Conservation (phyloP, 1,139 yeast genomes). For the Geotrichum klebahnii region DNA sequence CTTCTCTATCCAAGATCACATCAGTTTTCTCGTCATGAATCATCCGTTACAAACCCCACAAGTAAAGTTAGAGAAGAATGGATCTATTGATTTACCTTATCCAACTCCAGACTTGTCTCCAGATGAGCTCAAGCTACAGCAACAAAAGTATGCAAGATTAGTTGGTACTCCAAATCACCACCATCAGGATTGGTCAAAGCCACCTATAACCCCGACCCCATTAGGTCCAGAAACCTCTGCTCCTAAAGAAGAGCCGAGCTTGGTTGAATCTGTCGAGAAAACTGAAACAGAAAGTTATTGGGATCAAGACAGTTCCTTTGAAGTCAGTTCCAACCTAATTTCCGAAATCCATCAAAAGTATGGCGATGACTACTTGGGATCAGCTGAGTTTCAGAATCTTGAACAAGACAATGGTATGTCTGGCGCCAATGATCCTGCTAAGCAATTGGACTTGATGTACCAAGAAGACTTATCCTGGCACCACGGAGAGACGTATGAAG, state of each 20-base stretch:
- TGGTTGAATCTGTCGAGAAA: not conserved
- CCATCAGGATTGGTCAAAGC: not conserved
- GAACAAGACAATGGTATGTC: not conserved
- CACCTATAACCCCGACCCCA: too few relatives aligned
- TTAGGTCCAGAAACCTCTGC: too few relatives aligned
- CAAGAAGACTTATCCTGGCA: constrained; percentile 1
- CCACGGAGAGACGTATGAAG: not conserved
- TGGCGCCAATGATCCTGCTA: not conserved
- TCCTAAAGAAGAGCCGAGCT: not conserved
- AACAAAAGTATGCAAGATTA: not conserved
- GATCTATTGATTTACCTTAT: not conserved
- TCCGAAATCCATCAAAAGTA: constrained; percentile 9
- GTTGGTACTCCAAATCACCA: not conserved
- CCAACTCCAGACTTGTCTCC: constrained; percentile 4
- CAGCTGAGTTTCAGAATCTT: not conserved
- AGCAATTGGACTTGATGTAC: not conserved
- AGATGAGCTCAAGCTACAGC: not conserved
- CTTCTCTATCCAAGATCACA: not conserved
- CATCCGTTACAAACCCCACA: not conserved
- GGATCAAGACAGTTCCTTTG: constrained; percentile 9
- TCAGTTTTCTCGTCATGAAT: constrained; percentile 2
- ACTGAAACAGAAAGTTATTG: constrained; percentile 1
- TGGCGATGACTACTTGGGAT: constrained; percentile 8
- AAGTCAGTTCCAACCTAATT: constrained; percentile 7
- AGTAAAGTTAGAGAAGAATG: not conserved